Conservation (phyloP, 805 yeast species). For the Zygosaccharomyces pseudorouxii region DNA sequence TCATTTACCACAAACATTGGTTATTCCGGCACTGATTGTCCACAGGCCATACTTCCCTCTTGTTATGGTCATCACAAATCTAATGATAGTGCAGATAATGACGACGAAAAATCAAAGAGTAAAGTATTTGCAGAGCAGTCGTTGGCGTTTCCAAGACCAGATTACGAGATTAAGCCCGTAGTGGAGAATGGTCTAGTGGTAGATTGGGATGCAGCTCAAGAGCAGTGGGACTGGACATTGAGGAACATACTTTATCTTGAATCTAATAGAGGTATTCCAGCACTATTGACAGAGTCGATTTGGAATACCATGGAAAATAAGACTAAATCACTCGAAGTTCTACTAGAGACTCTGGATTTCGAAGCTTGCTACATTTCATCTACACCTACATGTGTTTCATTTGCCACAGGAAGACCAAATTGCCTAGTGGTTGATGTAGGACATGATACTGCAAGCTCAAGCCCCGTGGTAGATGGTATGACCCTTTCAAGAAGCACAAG, state of each 20-base stretch:
- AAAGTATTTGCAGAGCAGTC: slow-evolving; percentile 38
- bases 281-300: slow-evolving; percentile 79
- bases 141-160: slow-evolving; percentile 48
- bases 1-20: slow-evolving; percentile 80
- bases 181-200: slow-evolving; percentile 55
- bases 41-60: slow-evolving; percentile 71
- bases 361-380: slow-evolving; percentile 81
- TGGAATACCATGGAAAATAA: slow-evolving; percentile 73
- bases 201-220: slow-evolving; percentile 85
- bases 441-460: slow-evolving; percentile 68
- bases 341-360: slow-evolving; percentile 62
- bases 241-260: slow-evolving; percentile 47
- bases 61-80: slow-evolving; percentile 42
- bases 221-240: slow-evolving; percentile 64
- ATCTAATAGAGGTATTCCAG: slow-evolving; percentile 44
- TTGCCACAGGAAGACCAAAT: slow-evolving; percentile 83
- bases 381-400: slow-evolving; percentile 81
- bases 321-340: slow-evolving; percentile 61
- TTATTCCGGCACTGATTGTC: slow-evolving; percentile 88
- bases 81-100: slow-evolving; percentile 16
- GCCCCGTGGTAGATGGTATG: slow-evolving; percentile 81
- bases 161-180: slow-evolving; percentile 52
- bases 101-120: slow-evolving; percentile 18
- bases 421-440: slow-evolving; percentile 85
- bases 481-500: slow-evolving; percentile 64